A percentile compares a stretch with the other conserved stretches of the same genome.
Evolutionary conservation across 1,139 yeast species (phyloP).

Genomic region (Meyerozyma athensensis): DNA sequence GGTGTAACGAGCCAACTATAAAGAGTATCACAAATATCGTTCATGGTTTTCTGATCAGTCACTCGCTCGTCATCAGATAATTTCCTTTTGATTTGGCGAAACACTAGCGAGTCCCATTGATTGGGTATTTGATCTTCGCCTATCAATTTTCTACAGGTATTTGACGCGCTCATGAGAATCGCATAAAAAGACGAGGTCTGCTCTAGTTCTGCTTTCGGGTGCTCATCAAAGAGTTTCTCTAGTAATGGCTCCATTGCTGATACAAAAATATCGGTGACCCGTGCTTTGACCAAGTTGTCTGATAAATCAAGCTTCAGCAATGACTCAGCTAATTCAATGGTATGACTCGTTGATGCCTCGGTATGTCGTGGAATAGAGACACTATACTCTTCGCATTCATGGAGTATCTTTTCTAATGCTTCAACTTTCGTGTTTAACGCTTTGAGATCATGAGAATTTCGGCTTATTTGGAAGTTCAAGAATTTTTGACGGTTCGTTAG

Average conservation of each 20-base stretch:
- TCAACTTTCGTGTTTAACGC: neutral
- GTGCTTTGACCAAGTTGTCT: neutral
- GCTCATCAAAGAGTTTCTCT: neutral
- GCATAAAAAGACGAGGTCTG: neutral
- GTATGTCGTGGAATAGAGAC: neutral
- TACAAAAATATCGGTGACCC: neutral
- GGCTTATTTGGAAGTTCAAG: neutral
- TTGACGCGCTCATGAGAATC: neutral
- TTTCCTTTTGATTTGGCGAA: neutral
- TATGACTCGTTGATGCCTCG: neutral
- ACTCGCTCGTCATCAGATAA: too few relatives aligned
- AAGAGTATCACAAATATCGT: constrained; percentile 10
- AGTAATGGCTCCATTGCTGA: neutral
- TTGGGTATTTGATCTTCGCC: neutral
- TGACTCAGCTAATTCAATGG: neutral
- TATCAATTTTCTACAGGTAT: neutral
- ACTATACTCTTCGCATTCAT: neutral
- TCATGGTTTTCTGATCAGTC: constrained; percentile 4
- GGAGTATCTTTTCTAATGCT: neutral
- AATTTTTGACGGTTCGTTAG: neutral
- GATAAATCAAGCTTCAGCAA: neutral
- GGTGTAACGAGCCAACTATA: constrained; percentile 15
- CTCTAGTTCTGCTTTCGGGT: neutral
- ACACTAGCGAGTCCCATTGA: neutral
- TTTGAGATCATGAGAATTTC: too few relatives aligned